These are phyloP conservation scores for Psilocybe sp. DNA, from an alignment of 768 basidiomycete genomes.

Conservation along the genomic window DNA sequence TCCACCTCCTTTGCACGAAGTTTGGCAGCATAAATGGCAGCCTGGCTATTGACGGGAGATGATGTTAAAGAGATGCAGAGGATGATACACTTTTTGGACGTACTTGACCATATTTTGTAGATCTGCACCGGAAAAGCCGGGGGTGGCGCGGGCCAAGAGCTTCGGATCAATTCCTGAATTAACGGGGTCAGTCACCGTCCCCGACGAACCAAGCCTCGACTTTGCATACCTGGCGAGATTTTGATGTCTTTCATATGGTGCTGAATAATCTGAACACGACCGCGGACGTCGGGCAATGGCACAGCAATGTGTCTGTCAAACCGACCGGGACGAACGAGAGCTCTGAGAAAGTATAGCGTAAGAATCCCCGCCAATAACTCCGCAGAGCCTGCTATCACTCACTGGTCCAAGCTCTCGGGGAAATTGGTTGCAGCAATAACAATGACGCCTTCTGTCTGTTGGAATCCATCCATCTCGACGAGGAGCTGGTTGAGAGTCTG, in stretches of 20 bases:
- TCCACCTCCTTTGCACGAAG: conserved; percentile 72
- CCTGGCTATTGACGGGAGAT: conserved; percentile 48
- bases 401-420: conserved; percentile 91
- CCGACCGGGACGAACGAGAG: conserved; percentile 92
- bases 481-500: conserved; percentile 95
- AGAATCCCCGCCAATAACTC: conserved; percentile 1
- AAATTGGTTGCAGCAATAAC: conserved; percentile 98
- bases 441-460: conserved; percentile 90
- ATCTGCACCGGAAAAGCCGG: conserved; percentile 97
- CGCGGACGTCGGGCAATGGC: conserved; percentile 92
- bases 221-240: conserved; percentile 48
- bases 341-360: conserved; percentile 42
- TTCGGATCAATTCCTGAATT: conserved; percentile 74
- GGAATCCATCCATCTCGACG: conserved; percentile 97
- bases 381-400: conserved; percentile 24
- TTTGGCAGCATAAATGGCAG: conserved; percentile 92
- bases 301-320: conserved; percentile 94
- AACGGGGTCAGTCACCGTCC: conserved; percentile 12
- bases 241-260: conserved; percentile 88
- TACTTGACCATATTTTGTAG: conserved; percentile 96
- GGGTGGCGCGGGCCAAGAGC: conserved; percentile 88
- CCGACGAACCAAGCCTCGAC: conserved; percentile 4
- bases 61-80: conserved; percentile 7
- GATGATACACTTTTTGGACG: conserved; percentile 23
- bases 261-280: conserved; percentile 86